phyloP scores from a whole-genome alignment of 2,329 filamentous ascomycete genomes.

The Fusarium algeriense region DNA sequence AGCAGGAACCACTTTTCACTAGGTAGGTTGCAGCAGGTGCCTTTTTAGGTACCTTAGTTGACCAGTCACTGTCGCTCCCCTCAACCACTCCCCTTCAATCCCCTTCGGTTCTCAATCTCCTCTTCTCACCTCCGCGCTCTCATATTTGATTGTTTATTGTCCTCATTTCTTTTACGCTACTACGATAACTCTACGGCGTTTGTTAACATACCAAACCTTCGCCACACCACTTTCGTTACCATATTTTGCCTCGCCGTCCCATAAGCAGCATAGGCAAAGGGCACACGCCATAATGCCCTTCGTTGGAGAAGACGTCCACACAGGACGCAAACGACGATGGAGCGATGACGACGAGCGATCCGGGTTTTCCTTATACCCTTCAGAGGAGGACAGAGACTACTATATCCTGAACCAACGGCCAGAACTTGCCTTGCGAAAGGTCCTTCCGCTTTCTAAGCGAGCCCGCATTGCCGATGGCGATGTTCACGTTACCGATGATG shows the following conservation, averaged over 20 bases:
- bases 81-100: slow-evolving; percentile 24
- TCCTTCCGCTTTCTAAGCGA: slow-evolving; percentile 50
- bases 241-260: slow-evolving; percentile 25
- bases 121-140: slow-evolving; percentile 20
- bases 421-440: slow-evolving; percentile 47
- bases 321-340: slow-evolving; percentile 54
- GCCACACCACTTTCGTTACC: not conserved
- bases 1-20: slow-evolving; percentile 28
- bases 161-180: not conserved
- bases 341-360: slow-evolving; percentile 45
- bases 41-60: slow-evolving; percentile 16
- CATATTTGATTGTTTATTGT: not conserved
- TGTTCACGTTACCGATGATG: slow-evolving; percentile 31
- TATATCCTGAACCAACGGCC: slow-evolving; percentile 46
- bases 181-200: not conserved
- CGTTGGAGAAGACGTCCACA: slow-evolving; percentile 49
- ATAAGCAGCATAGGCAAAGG: slow-evolving; percentile 32
- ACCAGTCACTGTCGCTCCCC: slow-evolving; percentile 27
- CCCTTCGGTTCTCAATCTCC: slow-evolving; percentile 8
- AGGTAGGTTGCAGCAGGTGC: slow-evolving; percentile 27
- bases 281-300: slow-evolving; percentile 51
- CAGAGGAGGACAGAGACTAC: slow-evolving; percentile 45
- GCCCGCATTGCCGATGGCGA: slow-evolving; percentile 47
- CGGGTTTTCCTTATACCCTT: slow-evolving; percentile 43
- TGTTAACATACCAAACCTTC: not conserved